Conservation (phyloP, 1,284 basidiomycete genomes). For the Caloboletus firmus region DNA sequence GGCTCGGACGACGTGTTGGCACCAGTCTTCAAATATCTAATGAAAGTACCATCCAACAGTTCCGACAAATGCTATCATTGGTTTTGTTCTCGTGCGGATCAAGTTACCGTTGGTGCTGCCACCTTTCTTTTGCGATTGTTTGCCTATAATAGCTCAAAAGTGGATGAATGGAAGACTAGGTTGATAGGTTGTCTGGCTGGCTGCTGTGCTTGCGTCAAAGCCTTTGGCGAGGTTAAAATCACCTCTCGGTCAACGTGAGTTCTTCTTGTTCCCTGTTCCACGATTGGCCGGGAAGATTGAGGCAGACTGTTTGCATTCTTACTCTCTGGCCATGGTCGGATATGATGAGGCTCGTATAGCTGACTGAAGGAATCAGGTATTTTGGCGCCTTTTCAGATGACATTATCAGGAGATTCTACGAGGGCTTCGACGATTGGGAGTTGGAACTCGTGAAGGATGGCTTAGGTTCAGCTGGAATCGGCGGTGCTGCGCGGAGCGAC, state of each 20-base stretch:
- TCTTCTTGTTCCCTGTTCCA: not conserved
- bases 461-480: slow-evolving; percentile 41
- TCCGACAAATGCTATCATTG: slow-evolving; percentile 56
- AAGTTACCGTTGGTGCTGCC: slow-evolving; percentile 58
- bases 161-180: slow-evolving; percentile 62
- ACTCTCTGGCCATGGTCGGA: slow-evolving; percentile 5
- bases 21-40: slow-evolving; percentile 57
- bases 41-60: slow-evolving; percentile 40
- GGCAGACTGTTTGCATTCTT: slow-evolving; percentile 10
- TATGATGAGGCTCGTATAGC: slow-evolving; percentile 8
- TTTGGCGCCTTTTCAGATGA: slow-evolving; percentile 59
- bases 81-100: slow-evolving; percentile 64
- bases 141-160: slow-evolving; percentile 65
- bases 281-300: slow-evolving; percentile 4
- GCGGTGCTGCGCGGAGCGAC: slow-evolving; percentile 12
- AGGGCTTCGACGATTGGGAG: slow-evolving; percentile 71
- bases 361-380: slow-evolving; percentile 48
- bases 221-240: slow-evolving; percentile 62
- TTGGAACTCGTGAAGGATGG: slow-evolving; percentile 46
- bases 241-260: slow-evolving; percentile 69
- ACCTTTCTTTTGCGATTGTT: slow-evolving; percentile 79
- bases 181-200: slow-evolving; percentile 55
- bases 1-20: slow-evolving; percentile 52
- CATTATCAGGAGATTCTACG: slow-evolving; percentile 59
- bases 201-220: slow-evolving; percentile 69